phyloP scores from a whole-genome alignment of 2,329 filamentous ascomycete genomes.

The Fusarium guadeloupense region DNA sequence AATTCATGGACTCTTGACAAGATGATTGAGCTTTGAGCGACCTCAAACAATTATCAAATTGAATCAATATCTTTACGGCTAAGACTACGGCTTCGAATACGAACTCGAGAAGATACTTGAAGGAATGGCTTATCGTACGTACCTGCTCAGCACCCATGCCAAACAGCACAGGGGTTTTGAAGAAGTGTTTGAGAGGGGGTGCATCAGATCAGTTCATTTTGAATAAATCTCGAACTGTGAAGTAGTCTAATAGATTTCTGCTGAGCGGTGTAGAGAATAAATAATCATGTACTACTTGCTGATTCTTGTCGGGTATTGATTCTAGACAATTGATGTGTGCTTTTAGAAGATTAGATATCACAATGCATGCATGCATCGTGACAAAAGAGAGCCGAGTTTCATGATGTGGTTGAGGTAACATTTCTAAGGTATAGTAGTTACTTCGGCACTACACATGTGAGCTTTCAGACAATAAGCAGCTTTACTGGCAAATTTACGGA shows the following conservation, averaged over 20 bases:
- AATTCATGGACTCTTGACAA: background rate
- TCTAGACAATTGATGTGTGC: too few relatives aligned
- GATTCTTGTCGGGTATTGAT: too few relatives aligned
- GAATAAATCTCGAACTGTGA: background rate
- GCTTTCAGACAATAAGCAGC: background rate
- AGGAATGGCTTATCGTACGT: background rate
- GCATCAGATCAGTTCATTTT: background rate
- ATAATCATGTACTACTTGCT: background rate
- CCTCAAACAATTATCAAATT: too few relatives aligned
- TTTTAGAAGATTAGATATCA: too few relatives aligned
- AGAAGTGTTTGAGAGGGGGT: background rate
- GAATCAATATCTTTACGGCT: background rate
- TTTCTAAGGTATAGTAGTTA: too few relatives aligned
- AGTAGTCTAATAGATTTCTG: background rate
- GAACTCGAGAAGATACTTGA: slow-evolving; percentile 9
- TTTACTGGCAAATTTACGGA: background rate
- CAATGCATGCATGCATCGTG: too few relatives aligned
- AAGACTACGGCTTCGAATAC: slow-evolving; percentile 3
- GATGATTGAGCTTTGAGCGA: too few relatives aligned
- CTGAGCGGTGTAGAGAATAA: background rate
- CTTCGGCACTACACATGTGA: too few relatives aligned
- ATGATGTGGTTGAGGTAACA: too few relatives aligned
- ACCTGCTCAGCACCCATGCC: background rate
- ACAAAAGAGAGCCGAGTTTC: too few relatives aligned
- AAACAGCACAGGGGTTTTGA: background rate